Percentiles rank a stretch among this genome's conserved stretches.
Conservation (phyloP, 768 basidiomycete genomes). For the Lactifluus piperatus region DNA sequence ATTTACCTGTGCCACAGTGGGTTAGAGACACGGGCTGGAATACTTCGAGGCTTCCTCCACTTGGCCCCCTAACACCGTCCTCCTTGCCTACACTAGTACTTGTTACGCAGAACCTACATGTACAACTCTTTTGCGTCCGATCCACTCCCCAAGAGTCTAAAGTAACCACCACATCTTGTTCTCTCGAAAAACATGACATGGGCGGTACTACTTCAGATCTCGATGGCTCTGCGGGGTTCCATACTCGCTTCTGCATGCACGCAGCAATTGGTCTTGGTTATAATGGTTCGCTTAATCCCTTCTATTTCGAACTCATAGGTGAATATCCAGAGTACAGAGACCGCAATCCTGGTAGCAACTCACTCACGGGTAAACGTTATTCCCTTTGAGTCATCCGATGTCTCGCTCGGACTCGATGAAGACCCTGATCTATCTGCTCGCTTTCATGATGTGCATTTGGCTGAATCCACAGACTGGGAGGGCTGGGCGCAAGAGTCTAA, state of each 20-base stretch:
- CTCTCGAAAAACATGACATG: slow-evolving; percentile 13
- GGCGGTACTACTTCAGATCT: background rate
- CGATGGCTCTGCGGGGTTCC: background rate
- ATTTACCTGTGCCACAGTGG: slow-evolving; percentile 12
- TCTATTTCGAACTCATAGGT: background rate
- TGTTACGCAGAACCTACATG: slow-evolving; percentile 16
- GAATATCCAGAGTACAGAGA: slow-evolving; percentile 8
- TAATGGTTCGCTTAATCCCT: slow-evolving; percentile 6
- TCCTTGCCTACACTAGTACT: slow-evolving; percentile 13
- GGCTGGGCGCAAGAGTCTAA: slow-evolving; percentile 16
- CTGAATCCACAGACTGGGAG: slow-evolving; percentile 17
- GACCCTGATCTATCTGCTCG: slow-evolving; percentile 1
- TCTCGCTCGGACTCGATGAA: slow-evolving; percentile 9
- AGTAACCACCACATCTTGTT: slow-evolving; percentile 13
- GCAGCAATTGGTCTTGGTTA: slow-evolving; percentile 19
- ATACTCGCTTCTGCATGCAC: slow-evolving; percentile 9
- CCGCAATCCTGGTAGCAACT: slow-evolving; percentile 18
- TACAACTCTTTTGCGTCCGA: slow-evolving; percentile 5
- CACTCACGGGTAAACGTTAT: slow-evolving; percentile 10
- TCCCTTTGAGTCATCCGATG: background rate
- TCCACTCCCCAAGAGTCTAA: background rate
- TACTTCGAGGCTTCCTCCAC: slow-evolving; percentile 16
- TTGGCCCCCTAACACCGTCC: slow-evolving; percentile 13
- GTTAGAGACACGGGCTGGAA: background rate
- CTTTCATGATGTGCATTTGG: slow-evolving; percentile 5